Conservation (phyloP, 192 early-diverging fungal genomes). For the Funneliformis geosporum region DNA sequence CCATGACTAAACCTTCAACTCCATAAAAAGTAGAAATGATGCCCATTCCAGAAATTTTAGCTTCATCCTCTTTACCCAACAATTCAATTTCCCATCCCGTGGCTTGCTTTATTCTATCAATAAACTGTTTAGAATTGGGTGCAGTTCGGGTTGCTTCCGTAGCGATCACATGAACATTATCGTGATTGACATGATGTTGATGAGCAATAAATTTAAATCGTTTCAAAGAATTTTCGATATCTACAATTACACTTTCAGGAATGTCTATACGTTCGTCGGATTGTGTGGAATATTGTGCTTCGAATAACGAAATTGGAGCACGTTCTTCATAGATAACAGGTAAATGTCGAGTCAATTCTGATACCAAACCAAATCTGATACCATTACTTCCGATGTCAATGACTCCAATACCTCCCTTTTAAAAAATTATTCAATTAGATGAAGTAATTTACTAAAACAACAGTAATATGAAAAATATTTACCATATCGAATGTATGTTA, state of each 20-base stretch:
- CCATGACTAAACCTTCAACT: slow-evolving; percentile 56
- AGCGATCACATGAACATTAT: slow-evolving; percentile 51
- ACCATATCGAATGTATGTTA: too few species aligned
- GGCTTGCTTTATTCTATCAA: slow-evolving; percentile 43
- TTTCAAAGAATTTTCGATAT: slow-evolving; percentile 50
- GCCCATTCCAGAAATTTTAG: slow-evolving; percentile 52
- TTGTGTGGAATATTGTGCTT: slow-evolving; percentile 40
- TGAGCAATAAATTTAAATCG: slow-evolving; percentile 52
- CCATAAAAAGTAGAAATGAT: slow-evolving; percentile 55
- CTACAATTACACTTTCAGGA: slow-evolving; percentile 48
- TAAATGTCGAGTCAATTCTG: slow-evolving; percentile 46
- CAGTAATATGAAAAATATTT: too few species aligned
- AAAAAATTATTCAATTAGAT: neutral
- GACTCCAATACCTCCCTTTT: slow-evolving; percentile 37
- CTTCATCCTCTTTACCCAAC: slow-evolving; percentile 51
- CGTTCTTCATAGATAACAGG: slow-evolving; percentile 59
- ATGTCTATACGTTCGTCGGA: slow-evolving; percentile 34
- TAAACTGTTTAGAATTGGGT: slow-evolving; percentile 50
- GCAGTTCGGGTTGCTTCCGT: slow-evolving; percentile 60
- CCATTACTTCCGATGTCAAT: slow-evolving; percentile 65
- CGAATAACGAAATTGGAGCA: slow-evolving; percentile 56
- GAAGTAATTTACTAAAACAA: neutral
- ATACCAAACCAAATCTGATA: slow-evolving; percentile 58
- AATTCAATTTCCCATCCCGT: slow-evolving; percentile 47
- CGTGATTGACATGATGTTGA: slow-evolving; percentile 40